phyloP scores from a whole-genome alignment of 306 rosid species.

The Pachyrhizus erosus region DNA sequence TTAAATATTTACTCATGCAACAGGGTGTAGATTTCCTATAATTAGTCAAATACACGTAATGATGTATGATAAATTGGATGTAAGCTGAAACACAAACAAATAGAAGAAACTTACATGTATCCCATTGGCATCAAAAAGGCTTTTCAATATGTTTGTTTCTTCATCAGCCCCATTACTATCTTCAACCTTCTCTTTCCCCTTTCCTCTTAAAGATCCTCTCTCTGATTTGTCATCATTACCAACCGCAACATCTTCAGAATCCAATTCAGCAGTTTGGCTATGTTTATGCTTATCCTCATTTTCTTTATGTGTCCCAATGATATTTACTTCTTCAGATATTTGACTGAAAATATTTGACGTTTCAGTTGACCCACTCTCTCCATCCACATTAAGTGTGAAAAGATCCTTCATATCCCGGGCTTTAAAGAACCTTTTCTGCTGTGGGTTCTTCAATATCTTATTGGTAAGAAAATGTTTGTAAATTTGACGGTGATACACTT shows the following conservation, averaged over 20 bases:
- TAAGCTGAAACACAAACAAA: constrained; percentile 17
- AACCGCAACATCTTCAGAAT: constrained; percentile 47
- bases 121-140: constrained; percentile 86
- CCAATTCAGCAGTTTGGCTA: constrained; percentile 37
- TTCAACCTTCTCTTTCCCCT: constrained; percentile 74
- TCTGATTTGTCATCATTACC: constrained; percentile 47
- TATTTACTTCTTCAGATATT: constrained; percentile 70
- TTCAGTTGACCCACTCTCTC: constrained; percentile 78
- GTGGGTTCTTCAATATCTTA: constrained; percentile 93
- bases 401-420: constrained; percentile 99
- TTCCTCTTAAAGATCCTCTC: constrained; percentile 48
- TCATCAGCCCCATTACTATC: constrained; percentile 58
- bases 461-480: constrained; percentile 97
- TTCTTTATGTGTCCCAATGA: constrained; percentile 64
- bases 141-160: constrained; percentile 74
- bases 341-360: constrained; percentile 84
- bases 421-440: constrained; percentile 94
- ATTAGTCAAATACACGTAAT: constrained; percentile 22
- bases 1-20: constrained; percentile 14
- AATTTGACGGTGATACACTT: constrained; percentile 96
- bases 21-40: constrained; percentile 21
- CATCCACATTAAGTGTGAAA: constrained; percentile 76
- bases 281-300: constrained; percentile 49
- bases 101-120: constrained; percentile 76
- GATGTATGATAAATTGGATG: constrained; percentile 27